Conservation (phyloP, 140 eudicot genomes). For the Flaveria floridana region DNA sequence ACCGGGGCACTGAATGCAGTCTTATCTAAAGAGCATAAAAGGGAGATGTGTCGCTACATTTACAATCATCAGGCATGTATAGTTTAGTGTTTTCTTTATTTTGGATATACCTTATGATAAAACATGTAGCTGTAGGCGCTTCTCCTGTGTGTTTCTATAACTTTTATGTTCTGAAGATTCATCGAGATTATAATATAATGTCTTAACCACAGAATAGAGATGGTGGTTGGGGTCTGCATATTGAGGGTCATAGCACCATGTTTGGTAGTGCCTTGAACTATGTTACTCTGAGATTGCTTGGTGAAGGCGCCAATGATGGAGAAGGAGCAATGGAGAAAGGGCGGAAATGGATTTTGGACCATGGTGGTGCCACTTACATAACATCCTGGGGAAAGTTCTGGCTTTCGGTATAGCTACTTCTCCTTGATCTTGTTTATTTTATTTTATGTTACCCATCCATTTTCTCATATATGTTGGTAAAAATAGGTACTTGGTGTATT, state of each 20-base stretch:
- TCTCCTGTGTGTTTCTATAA: not conserved
- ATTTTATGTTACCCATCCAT: constrained; percentile 4
- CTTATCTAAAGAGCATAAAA: constrained; percentile 72
- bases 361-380: constrained; percentile 74
- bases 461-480: constrained; percentile 21
- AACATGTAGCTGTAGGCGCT: constrained; percentile 8
- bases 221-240: constrained; percentile 99
- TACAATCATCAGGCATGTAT: constrained; percentile 94
- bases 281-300: constrained; percentile 87
- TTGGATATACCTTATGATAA: constrained; percentile 18
- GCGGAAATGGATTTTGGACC: constrained; percentile 68
- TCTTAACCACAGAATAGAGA: constrained; percentile 63
- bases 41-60: constrained; percentile 81
- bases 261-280: constrained; percentile 79
- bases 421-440: constrained; percentile 27
- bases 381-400: constrained; percentile 91
- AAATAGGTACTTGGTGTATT: constrained; percentile 72
- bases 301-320: constrained; percentile 84
- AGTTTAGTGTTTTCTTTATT: constrained; percentile 8
- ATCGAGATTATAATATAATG: constrained; percentile 8
- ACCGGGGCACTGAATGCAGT: constrained; percentile 88
- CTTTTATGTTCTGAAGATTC: constrained; percentile 17
- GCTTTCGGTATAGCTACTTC: constrained; percentile 65
- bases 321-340: constrained; percentile 89
- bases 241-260: constrained; percentile 96